phyloP scores from a whole-genome alignment of 2,329 filamentous ascomycete species.

The Pseudogymnoascus sp. region DNA sequence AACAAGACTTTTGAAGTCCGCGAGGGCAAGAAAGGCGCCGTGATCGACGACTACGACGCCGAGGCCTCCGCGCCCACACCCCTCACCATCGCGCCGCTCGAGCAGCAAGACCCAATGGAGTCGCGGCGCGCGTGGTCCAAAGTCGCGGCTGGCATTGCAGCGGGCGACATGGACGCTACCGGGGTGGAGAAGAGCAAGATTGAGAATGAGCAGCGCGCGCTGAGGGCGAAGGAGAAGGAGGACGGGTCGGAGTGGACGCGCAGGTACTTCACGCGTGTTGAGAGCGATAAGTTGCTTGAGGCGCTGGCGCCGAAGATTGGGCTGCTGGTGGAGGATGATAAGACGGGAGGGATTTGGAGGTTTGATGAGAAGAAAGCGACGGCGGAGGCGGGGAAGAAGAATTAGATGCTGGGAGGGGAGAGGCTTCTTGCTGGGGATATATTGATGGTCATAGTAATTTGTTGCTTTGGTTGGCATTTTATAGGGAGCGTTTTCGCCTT shows the following conservation, averaged over 20 bases:
- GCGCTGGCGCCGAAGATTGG: slow-evolving; percentile 38
- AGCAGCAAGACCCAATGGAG: slow-evolving; percentile 80
- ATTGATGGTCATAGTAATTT: neutral
- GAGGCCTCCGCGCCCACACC: slow-evolving; percentile 54
- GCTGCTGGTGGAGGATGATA: slow-evolving; percentile 45
- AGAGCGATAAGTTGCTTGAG: slow-evolving; percentile 40
- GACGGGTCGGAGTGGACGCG: slow-evolving; percentile 74
- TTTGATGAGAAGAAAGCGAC: slow-evolving; percentile 45
- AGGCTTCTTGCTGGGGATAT: neutral
- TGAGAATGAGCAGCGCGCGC: slow-evolving; percentile 77
- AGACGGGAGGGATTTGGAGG: slow-evolving; percentile 66
- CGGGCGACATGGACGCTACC: slow-evolving; percentile 78
- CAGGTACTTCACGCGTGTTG: slow-evolving; percentile 65
- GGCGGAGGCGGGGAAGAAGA: neutral
- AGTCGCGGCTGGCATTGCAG: slow-evolving; percentile 73
- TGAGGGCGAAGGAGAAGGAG: slow-evolving; percentile 67
- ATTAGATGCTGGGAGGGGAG: neutral
- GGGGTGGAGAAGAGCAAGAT: slow-evolving; percentile 78
- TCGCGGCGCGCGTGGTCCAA: slow-evolving; percentile 82
- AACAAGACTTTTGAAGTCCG: slow-evolving; percentile 75
- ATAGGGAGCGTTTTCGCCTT: neutral
- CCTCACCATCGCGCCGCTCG: slow-evolving; percentile 64
- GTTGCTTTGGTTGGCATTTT: slow-evolving; percentile 1
- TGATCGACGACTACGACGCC: slow-evolving; percentile 58
- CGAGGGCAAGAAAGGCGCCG: slow-evolving; percentile 51